Evolutionary conservation across 73 alveolate genomes (phyloP).

Genomic region (Paramecium biaurelia): DNA sequence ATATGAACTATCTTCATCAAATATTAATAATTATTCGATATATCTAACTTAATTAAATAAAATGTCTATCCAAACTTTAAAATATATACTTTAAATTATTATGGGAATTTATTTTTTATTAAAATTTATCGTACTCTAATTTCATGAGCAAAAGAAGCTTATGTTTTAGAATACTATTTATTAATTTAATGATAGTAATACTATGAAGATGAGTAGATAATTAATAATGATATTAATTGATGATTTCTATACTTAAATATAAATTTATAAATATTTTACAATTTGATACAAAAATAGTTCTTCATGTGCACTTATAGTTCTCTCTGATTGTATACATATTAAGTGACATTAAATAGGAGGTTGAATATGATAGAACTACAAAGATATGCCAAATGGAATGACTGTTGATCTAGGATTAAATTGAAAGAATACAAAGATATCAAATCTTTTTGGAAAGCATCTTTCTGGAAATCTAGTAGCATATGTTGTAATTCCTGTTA

Average conservation of each 20-base stretch:
- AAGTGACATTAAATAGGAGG: neutral
- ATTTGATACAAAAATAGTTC: neutral
- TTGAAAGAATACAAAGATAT: slow-evolving; percentile 71
- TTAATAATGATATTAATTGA: no score
- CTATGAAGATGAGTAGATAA: no score
- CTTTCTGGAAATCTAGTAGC: slow-evolving; percentile 87
- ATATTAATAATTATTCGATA: neutral
- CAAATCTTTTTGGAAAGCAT: slow-evolving; percentile 81
- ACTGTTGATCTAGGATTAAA: slow-evolving; percentile 14
- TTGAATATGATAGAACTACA: neutral
- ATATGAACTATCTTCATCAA: neutral
- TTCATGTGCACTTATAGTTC: neutral
- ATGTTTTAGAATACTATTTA: neutral
- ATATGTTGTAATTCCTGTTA: slow-evolving; percentile 71
- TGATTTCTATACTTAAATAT: no score
- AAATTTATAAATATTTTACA: no score
- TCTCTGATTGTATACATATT: neutral
- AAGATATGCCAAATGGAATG: slow-evolving; percentile 46
- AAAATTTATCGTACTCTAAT: neutral
- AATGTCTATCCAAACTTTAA: no score
- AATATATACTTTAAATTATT: no score
- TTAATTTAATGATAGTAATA: neutral
- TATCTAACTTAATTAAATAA: no score
- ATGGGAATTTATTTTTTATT: no score
- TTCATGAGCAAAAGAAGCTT: neutral